Base-by-base conservation (phyloP, 139 green algal species). In the Eudorina sp. region DNA sequence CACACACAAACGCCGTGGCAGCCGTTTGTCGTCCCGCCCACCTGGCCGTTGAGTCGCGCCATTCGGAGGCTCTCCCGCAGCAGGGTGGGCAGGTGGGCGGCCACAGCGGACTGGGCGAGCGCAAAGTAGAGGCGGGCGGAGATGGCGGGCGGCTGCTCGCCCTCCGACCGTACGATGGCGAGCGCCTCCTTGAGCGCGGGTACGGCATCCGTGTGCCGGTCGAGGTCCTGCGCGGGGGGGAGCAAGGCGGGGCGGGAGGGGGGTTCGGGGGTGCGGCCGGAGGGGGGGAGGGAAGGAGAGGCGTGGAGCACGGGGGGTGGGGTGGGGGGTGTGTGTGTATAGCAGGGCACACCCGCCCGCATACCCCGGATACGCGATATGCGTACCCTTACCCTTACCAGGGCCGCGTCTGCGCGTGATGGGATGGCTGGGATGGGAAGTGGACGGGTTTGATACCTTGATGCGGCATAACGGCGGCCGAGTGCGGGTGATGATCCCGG, bases 201-300 rank as follows among this genome's bases (percentile, higher is more conserved):
- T 25, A 92, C 58, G 0, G 89, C 89, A 31, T 92, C 89, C 4
- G 19, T 53, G 43, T 92, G 89, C 8, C 89, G 83, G 46, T 92
- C 89, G 75, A 92, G 89, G 60, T 92, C 75, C 83, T 92, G 83
- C 4, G 36, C 4, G 9, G n/a, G 34, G 31, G 51, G 36, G 38
- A 5, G 11, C 16, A 36, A 38, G 23, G 4, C 2, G 23, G 18
- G 77, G 75, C n/a, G 23, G 21, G n/a, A 43, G 27, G 55, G 43
- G 77, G 53, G 8, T 23, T 36, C 36, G 3, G 40, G 18, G 16
- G 36, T 51, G 51, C 14, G 4, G 76, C 2, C 9, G 74, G 27
- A 38, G 7, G 9, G 41, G 73, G n/a, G 25, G 43, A n/a, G 73
- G 48, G 18, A 69, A 29, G 18, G 7, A 27, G 7, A 16, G 48